A percentile compares a stretch with the other conserved stretches of the same genome.
phyloP scores from a whole-genome alignment of 2,329 filamentous ascomycete genomes.

The Sporothrix schenckii region DNA sequence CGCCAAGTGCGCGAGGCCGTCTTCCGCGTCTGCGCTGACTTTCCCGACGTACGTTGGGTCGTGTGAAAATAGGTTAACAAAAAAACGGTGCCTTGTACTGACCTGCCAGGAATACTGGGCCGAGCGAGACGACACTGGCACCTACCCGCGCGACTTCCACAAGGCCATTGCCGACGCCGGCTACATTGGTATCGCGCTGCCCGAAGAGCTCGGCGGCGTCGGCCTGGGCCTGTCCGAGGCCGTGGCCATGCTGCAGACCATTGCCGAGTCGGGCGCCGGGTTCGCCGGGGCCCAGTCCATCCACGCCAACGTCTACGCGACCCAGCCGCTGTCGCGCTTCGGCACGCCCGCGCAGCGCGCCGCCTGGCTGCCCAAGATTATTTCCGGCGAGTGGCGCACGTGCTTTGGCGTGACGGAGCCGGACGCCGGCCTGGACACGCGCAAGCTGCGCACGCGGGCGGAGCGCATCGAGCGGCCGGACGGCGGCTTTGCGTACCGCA shows the following conservation, averaged over 20 bases:
- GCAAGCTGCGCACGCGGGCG: slow-evolving; percentile 69
- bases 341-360: slow-evolving; percentile 66
- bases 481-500: slow-evolving; percentile 55
- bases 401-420: slow-evolving; percentile 89
- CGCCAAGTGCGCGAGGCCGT: slow-evolving; percentile 34
- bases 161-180: slow-evolving; percentile 72
- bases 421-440: slow-evolving; percentile 76
- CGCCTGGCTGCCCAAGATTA: slow-evolving; percentile 68
- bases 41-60: slow-evolving; percentile 26
- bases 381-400: slow-evolving; percentile 69
- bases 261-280: slow-evolving; percentile 72
- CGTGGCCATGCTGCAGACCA: slow-evolving; percentile 85
- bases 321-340: slow-evolving; percentile 74
- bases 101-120: slow-evolving; percentile 70
- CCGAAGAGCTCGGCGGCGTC: slow-evolving; percentile 72
- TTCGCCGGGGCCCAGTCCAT: slow-evolving; percentile 70
- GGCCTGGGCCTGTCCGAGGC: slow-evolving; percentile 79
- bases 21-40: slow-evolving; percentile 33
- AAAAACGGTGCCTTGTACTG: slow-evolving; percentile 38
- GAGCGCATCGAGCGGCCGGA: slow-evolving; percentile 53
- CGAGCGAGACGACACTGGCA: slow-evolving; percentile 61
- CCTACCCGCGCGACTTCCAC: slow-evolving; percentile 76
- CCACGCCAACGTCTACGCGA: slow-evolving; percentile 72
- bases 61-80: too few species aligned
- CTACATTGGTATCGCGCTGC: slow-evolving; percentile 80